Conservation (phyloP, 768 basidiomycete species). For the Russula sp. region DNA sequence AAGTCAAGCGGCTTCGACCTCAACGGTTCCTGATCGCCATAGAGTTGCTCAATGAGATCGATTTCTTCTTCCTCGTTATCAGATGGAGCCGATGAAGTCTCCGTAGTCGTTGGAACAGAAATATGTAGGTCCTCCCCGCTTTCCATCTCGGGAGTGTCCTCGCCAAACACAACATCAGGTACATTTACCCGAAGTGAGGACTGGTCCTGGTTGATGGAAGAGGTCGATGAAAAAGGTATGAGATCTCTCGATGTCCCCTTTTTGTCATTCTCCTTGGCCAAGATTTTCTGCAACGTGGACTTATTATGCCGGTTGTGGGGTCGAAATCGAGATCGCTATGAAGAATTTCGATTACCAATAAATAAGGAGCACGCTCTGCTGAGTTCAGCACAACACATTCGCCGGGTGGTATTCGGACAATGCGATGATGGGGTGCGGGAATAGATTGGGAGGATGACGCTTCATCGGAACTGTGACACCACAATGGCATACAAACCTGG, state of each 20-base stretch:
- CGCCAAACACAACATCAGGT: constrained; percentile 33
- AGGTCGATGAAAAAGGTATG: constrained; percentile 34
- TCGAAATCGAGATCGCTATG: constrained; percentile 92
- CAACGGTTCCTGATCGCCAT: constrained; percentile 73
- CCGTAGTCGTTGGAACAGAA: background rate
- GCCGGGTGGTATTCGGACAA: constrained; percentile 95
- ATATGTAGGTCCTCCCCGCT: constrained; percentile 8
- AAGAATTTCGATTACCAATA: constrained; percentile 89
- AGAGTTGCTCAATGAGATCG: constrained; percentile 94
- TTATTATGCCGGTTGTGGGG: constrained; percentile 78
- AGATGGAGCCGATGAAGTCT: constrained; percentile 17
- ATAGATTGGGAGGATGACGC: constrained; percentile 41
- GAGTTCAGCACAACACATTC: constrained; percentile 98
- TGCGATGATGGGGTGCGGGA: constrained; percentile 80
- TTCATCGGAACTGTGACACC: constrained; percentile 73
- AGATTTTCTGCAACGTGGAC: constrained; percentile 77
- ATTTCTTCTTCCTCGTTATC: constrained; percentile 76
- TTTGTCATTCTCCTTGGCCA: constrained; percentile 60
- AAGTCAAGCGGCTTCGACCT: constrained; percentile 71
- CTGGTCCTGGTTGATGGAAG: constrained; percentile 12
- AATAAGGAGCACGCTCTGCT: constrained; percentile 91
- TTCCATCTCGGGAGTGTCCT: constrained; percentile 31
- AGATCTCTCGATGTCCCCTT: constrained; percentile 59
- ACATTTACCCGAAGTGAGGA: constrained; percentile 20
- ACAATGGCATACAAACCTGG: constrained; percentile 85